A percentile compares a stretch with the other conserved stretches of the same genome.
Evolutionary conservation across 352 stramenopile species (phyloP).

Genomic region (Phytopythium aichiense): DNA sequence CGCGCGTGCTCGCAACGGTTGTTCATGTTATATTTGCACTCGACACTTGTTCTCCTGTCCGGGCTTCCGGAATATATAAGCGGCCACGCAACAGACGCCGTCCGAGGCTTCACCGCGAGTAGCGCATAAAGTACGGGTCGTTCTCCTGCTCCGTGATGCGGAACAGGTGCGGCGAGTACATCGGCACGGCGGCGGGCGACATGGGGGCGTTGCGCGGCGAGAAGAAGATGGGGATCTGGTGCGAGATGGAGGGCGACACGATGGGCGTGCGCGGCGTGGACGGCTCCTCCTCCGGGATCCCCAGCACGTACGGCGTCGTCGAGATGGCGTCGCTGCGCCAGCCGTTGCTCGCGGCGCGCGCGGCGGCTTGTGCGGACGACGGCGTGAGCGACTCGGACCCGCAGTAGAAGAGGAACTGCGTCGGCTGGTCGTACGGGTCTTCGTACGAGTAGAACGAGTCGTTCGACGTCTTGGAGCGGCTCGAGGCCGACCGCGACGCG

Average conservation of each 20-base stretch:
- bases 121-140: constrained; percentile 21
- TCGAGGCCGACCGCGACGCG: constrained; percentile 1
- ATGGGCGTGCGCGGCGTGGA: constrained; percentile 13
- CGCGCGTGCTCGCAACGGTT: neutral
- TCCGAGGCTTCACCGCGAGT: constrained; percentile 18
- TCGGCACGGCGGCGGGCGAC: constrained; percentile 21
- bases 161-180: constrained; percentile 35
- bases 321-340: constrained; percentile 33
- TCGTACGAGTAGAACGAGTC: constrained; percentile 33
- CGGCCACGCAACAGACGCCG: neutral
- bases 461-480: constrained; percentile 21
- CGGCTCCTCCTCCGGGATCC: constrained; percentile 10
- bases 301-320: constrained; percentile 12
- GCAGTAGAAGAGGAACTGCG: constrained; percentile 60
- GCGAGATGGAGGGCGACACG: constrained; percentile 32
- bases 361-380: constrained; percentile 15
- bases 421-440: constrained; percentile 27
- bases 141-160: constrained; percentile 24
- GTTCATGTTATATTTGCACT: neutral
- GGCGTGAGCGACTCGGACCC: constrained; percentile 34
- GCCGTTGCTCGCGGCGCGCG: constrained; percentile 13
- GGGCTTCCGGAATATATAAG: neutral
- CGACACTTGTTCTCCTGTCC: neutral
- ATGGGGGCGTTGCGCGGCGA: constrained; percentile 34
- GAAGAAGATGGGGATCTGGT: constrained; percentile 55